These are phyloP conservation scores for Trifolium repens DNA, from an alignment of 306 rosid genomes.

Conservation along the genomic window DNA sequence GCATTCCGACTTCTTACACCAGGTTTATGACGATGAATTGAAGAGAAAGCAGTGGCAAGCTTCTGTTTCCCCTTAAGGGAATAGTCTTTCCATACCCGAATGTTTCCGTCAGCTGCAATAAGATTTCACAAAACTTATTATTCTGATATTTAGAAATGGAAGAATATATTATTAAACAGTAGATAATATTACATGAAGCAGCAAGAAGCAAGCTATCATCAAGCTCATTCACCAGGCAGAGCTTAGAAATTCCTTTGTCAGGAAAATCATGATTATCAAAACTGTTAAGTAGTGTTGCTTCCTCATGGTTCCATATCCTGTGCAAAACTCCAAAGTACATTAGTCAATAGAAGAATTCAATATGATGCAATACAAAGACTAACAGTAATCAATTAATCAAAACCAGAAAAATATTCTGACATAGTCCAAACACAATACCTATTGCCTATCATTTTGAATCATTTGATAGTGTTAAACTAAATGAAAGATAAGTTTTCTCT, in stretches of 20 bases:
- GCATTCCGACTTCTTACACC: conserved; percentile 82
- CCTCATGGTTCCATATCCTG: conserved; percentile 93
- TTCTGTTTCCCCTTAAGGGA: conserved; percentile 75
- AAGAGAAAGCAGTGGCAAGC: conserved; percentile 95
- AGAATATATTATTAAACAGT: conserved; percentile 25
- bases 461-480: no score
- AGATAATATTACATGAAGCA: conserved; percentile 81
- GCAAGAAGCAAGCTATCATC: conserved; percentile 97
- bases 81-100: conserved; percentile 95
- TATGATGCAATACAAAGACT: no score
- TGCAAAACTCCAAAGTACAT: conserved; percentile 36
- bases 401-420: no score
- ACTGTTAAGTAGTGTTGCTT: conserved; percentile 80
- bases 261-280: conserved; percentile 90
- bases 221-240: conserved; percentile 92
- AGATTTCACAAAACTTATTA: conserved; percentile 35
- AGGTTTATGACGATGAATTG: conserved; percentile 90
- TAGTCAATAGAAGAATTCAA: conserved; percentile 23
- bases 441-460: no score
- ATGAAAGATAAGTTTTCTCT: no score
- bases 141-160: conserved; percentile 10
- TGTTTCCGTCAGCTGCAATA: conserved; percentile 82
- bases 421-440: no score
- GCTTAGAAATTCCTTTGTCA: conserved; percentile 93
- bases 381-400: no score